Evolutionary conservation across 2,329 filamentous ascomycete species (phyloP).

Genomic region (Xylaria digitata): DNA sequence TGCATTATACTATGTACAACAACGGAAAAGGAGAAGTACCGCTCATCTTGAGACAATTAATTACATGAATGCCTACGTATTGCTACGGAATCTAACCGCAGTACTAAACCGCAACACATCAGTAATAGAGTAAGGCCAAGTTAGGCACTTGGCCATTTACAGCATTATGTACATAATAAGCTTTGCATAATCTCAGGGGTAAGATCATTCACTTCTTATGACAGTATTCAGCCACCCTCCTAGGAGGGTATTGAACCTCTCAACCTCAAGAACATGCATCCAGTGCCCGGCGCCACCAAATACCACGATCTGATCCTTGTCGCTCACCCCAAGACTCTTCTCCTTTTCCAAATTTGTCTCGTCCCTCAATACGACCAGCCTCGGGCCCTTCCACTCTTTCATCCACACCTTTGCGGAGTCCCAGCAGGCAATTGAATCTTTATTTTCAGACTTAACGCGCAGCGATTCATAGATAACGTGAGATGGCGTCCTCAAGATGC

Average conservation of each 20-base stretch:
- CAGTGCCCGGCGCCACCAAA: slow-evolving; percentile 18
- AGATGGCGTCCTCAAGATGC: slow-evolving; percentile 14
- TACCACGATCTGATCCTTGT: slow-evolving; percentile 17
- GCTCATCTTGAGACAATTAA: no score
- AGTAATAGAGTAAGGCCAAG: no score
- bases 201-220: no score
- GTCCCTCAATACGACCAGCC: slow-evolving; percentile 20
- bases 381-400: slow-evolving; percentile 15
- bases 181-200: no score
- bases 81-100: no score
- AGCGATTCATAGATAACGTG: slow-evolving; percentile 16
- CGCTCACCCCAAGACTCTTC: slow-evolving; percentile 13
- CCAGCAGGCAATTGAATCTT: slow-evolving; percentile 13
- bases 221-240: slow-evolving; percentile 14
- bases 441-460: slow-evolving; percentile 11
- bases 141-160: no score
- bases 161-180: neutral
- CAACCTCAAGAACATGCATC: slow-evolving; percentile 28
- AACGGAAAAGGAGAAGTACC: no score
- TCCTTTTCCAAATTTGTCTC: slow-evolving; percentile 28
- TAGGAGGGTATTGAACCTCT: slow-evolving; percentile 14
- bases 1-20: no score
- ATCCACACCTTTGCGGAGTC: slow-evolving; percentile 18
- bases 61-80: no score
- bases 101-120: no score